Conservation (phyloP, 495 filamentous ascomycete genomes). For the Staphylotrichum longicolle region DNA sequence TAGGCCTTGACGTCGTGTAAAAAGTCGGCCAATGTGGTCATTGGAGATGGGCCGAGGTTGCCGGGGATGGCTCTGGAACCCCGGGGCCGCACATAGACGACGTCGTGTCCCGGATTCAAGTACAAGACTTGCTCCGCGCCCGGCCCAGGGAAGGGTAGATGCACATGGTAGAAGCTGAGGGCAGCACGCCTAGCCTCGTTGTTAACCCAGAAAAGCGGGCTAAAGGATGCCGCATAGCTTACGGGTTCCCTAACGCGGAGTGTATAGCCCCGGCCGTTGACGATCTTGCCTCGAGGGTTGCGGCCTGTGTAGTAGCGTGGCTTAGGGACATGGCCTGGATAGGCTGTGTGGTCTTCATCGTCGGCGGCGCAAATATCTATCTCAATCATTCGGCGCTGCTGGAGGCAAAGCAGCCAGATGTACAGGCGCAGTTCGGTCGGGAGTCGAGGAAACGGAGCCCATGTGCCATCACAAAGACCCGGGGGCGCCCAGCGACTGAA, state of each 20-base stretch:
- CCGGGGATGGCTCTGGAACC: too few relatives aligned
- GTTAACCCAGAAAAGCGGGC: not conserved
- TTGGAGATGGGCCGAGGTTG: not conserved
- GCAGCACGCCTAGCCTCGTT: not conserved
- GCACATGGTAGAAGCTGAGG: not conserved
- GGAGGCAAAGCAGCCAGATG: constrained; percentile 3
- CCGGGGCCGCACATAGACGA: not conserved
- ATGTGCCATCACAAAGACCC: not conserved
- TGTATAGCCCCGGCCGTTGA: constrained; percentile 4
- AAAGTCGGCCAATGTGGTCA: not conserved
- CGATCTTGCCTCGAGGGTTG: not conserved
- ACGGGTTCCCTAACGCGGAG: not conserved
- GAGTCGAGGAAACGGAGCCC: constrained; percentile 5
- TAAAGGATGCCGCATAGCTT: not conserved
- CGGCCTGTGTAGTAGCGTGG: not conserved
- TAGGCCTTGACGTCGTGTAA: not conserved
- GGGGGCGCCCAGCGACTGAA: not conserved
- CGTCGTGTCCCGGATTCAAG: not conserved
- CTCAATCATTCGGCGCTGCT: constrained; percentile 4
- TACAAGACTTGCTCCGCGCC: not conserved
- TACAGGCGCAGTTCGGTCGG: constrained; percentile 1
- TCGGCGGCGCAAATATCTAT: not conserved
- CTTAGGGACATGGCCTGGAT: not conserved
- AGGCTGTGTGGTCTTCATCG: not conserved
- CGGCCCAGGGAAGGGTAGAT: not conserved